Evolutionary conservation across 1,284 basidiomycete genomes (phyloP).

Genomic region (Sanghuangporus sanghuang): DNA sequence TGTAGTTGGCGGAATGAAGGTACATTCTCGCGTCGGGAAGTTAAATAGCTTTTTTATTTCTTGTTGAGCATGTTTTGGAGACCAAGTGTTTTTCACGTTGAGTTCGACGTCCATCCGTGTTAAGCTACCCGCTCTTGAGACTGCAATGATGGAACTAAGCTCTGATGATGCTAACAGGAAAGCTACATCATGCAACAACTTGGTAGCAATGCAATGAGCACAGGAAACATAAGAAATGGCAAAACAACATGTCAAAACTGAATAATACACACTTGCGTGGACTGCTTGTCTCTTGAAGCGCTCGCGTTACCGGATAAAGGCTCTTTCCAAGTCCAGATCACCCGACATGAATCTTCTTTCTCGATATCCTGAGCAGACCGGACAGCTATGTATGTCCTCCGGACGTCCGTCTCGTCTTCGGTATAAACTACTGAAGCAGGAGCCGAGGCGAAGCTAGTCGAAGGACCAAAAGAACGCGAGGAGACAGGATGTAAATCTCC

Average conservation of each 20-base stretch:
- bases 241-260: neutral
- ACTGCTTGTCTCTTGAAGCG: slow-evolving; percentile 33
- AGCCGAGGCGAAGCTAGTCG: slow-evolving; percentile 54
- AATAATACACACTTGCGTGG: slow-evolving; percentile 38
- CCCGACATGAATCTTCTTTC: slow-evolving; percentile 37
- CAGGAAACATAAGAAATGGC: neutral
- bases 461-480: slow-evolving; percentile 63
- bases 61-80: slow-evolving; percentile 25
- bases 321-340: slow-evolving; percentile 61
- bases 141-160: slow-evolving; percentile 27
- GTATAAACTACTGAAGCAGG: slow-evolving; percentile 39
- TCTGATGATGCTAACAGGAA: neutral
- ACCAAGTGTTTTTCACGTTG: slow-evolving; percentile 30
- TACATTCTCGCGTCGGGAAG: slow-evolving; percentile 37
- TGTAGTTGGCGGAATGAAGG: slow-evolving; percentile 36
- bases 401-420: slow-evolving; percentile 33
- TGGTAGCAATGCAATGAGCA: neutral
- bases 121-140: slow-evolving; percentile 42
- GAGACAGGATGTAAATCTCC: slow-evolving; percentile 59
- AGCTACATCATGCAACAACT: neutral
- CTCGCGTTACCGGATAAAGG: slow-evolving; percentile 34
- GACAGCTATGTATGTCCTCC: slow-evolving; percentile 53
- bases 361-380: slow-evolving; percentile 41
- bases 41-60: slow-evolving; percentile 39
- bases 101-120: slow-evolving; percentile 39